Evolutionary conservation across 495 filamentous ascomycete genomes (phyloP).

Genomic region (Penicillium verhagenii): DNA sequence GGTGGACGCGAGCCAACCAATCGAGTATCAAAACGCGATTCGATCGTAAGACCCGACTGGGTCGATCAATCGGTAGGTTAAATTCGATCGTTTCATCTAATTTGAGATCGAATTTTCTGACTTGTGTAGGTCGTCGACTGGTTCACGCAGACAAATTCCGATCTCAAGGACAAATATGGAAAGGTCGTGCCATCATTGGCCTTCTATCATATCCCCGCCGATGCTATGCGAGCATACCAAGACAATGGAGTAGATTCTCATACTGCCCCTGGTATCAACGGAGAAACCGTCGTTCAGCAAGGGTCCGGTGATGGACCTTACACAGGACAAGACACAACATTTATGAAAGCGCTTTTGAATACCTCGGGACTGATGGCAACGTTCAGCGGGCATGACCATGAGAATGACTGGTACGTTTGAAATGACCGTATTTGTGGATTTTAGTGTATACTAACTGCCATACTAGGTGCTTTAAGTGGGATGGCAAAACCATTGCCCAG

Average conservation of each 20-base stretch:
- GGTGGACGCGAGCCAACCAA: constrained; percentile 58
- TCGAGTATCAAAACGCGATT: constrained; percentile 25
- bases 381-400: constrained; percentile 72
- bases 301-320: constrained; percentile 29
- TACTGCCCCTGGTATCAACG: constrained; percentile 63
- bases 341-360: constrained; percentile 61
- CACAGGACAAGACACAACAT: constrained; percentile 55
- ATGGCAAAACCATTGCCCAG: constrained; percentile 24
- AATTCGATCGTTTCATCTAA: not conserved
- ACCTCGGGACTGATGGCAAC: constrained; percentile 59
- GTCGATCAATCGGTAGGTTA: constrained; percentile 30
- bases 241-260: constrained; percentile 36
- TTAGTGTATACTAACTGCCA: not conserved
- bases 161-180: constrained; percentile 41
- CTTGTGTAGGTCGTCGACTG: constrained; percentile 52
- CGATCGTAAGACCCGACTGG: constrained; percentile 36
- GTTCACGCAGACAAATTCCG: constrained; percentile 52
- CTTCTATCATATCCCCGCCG: constrained; percentile 71
- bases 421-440: not conserved
- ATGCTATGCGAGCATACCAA: constrained; percentile 55
- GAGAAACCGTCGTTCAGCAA: constrained; percentile 43
- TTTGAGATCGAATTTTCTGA: not conserved
- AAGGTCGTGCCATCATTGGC: constrained; percentile 59
- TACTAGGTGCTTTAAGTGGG: constrained; percentile 41
- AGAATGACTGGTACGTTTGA: constrained; percentile 57